Evolutionary conservation across 2,329 filamentous ascomycete species (phyloP).

Genomic region (Anthostomella pinea): DNA sequence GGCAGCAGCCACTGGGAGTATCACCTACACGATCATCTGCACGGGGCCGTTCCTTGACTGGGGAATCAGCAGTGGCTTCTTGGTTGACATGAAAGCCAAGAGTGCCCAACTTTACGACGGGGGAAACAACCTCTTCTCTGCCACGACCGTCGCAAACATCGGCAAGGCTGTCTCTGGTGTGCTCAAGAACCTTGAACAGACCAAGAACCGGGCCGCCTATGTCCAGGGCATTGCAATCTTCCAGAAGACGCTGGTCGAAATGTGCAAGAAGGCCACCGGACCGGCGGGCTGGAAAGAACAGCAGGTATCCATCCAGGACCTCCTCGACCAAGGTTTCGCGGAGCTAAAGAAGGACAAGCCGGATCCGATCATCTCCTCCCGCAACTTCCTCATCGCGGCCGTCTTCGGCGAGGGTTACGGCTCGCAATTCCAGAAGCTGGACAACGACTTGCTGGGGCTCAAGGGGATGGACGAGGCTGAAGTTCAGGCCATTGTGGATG

Average conservation of each 20-base stretch:
- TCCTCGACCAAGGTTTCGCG: slow-evolving; percentile 2
- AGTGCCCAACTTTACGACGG: slow-evolving; percentile 46
- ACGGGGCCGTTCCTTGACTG: slow-evolving; percentile 37
- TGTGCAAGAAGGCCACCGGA: slow-evolving; percentile 5
- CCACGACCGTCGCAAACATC: slow-evolving; percentile 44
- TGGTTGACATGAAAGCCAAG: slow-evolving; percentile 17
- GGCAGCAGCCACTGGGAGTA: slow-evolving; percentile 34
- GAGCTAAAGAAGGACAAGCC: slow-evolving; percentile 5
- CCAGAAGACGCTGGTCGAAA: slow-evolving; percentile 5
- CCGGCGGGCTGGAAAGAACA: slow-evolving; percentile 2
- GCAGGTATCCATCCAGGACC: background rate
- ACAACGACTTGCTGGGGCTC: slow-evolving; percentile 46
- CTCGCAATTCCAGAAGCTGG: slow-evolving; percentile 43
- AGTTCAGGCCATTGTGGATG: no score
- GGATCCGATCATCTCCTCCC: background rate
- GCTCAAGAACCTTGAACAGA: slow-evolving; percentile 43
- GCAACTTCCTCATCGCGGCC: slow-evolving; percentile 1
- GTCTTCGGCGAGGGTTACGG: slow-evolving; percentile 26
- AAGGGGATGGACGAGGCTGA: slow-evolving; percentile 39
- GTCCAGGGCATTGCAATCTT: slow-evolving; percentile 6
- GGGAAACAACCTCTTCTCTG: slow-evolving; percentile 43
- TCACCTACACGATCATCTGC: slow-evolving; percentile 30
- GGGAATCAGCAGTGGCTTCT: slow-evolving; percentile 14
- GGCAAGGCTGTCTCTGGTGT: slow-evolving; percentile 47
- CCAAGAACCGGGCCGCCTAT: slow-evolving; percentile 52